Percentiles rank a stretch among this genome's conserved stretches.
These are phyloP conservation scores for Hypoxylon lienhwacheense DNA, from an alignment of 495 filamentous ascomycete species.

Conservation along the genomic window DNA sequence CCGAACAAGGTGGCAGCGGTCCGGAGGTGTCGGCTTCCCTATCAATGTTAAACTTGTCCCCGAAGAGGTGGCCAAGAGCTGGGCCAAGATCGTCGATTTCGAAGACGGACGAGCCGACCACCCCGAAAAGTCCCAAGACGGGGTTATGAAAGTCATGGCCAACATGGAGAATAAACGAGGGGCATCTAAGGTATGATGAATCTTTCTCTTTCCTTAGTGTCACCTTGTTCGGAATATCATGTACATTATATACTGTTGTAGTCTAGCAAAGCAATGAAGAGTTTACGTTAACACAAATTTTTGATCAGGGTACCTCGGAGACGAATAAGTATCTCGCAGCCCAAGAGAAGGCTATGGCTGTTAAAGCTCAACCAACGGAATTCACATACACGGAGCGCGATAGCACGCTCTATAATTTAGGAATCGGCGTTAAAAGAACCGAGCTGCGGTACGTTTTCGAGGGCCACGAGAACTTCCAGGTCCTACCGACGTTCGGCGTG, in stretches of 20 bases:
- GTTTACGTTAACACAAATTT: conserved; percentile 37
- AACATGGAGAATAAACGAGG: conserved; percentile 76
- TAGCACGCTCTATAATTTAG: conserved; percentile 93
- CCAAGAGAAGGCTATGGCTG: conserved; percentile 76
- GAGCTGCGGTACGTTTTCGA: conserved; percentile 88
- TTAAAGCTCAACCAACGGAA: conserved; percentile 70
- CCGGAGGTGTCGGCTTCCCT: conserved; percentile 89
- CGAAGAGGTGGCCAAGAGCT: conserved; percentile 77
- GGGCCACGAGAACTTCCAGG: conserved; percentile 86
- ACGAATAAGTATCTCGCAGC: conserved; percentile 60
- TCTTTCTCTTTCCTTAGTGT: conserved; percentile 33
- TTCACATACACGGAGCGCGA: conserved; percentile 85
- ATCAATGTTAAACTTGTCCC: conserved; percentile 84
- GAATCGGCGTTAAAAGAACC: conserved; percentile 89
- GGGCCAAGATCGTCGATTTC: conserved; percentile 81
- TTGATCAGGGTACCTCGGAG: conserved; percentile 39
- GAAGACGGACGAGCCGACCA: conserved; percentile 89
- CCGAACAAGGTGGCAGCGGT: conserved; percentile 91
- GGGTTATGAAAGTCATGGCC: conserved; percentile 83
- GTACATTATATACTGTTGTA: conserved; percentile 32
- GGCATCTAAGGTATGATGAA: conserved; percentile 53
- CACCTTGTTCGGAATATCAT: conserved; percentile 16
- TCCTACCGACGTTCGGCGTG: conserved; percentile 91
- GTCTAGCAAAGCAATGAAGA: conserved; percentile 35
- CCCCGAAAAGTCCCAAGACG: conserved; percentile 76